Percentiles rank a stretch among this genome's conserved stretches.
phyloP scores from a whole-genome alignment of 352 stramenopile species.

The Phytopythium montanum region DNA sequence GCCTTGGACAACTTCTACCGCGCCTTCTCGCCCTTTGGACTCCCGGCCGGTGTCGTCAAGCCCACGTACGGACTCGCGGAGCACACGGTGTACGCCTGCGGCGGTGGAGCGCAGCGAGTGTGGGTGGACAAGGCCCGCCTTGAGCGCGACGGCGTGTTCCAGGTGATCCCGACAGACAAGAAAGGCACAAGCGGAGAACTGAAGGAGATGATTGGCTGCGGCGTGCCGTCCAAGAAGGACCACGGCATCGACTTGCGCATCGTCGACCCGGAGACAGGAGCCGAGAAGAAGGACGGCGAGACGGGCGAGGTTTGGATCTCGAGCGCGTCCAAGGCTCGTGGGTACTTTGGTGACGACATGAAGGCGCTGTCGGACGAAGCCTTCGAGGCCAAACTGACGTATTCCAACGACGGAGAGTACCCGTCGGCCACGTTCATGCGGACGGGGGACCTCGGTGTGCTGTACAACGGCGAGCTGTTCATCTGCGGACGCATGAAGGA shows the following conservation, averaged over 20 bases:
- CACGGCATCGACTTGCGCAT: conserved; percentile 93
- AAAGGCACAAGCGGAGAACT: conserved; percentile 19
- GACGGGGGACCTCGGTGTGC: conserved; percentile 97
- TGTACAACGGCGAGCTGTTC: conserved; percentile 95
- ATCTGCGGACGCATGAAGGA: conserved; percentile 99
- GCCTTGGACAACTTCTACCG: conserved; percentile 87
- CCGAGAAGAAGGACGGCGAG: conserved; percentile 37
- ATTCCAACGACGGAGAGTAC: conserved; percentile 17
- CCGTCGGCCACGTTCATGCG: conserved; percentile 70
- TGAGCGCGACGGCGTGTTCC: conserved; percentile 74
- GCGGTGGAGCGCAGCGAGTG: conserved; percentile 86
- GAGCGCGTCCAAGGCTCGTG: conserved; percentile 89
- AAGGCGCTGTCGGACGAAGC: conserved; percentile 73
- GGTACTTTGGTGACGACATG: conserved; percentile 90
- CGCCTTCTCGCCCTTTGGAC: conserved; percentile 87
- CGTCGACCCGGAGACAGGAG: conserved; percentile 80
- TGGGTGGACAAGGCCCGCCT: conserved; percentile 89
- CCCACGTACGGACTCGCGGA: conserved; percentile 99
- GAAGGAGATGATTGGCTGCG: conserved; percentile 94
- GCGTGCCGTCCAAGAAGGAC: conserved; percentile 75
- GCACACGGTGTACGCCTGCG: conserved; percentile 98
- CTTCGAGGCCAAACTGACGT: conserved; percentile 85
- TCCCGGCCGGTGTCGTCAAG: conserved; percentile 89
- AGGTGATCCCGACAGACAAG: conserved; percentile 13
- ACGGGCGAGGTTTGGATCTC: conserved; percentile 90